Base-by-base conservation (phyloP, 768 basidiomycete genomes). In the Rhizopogon vesiculosus region DNA sequence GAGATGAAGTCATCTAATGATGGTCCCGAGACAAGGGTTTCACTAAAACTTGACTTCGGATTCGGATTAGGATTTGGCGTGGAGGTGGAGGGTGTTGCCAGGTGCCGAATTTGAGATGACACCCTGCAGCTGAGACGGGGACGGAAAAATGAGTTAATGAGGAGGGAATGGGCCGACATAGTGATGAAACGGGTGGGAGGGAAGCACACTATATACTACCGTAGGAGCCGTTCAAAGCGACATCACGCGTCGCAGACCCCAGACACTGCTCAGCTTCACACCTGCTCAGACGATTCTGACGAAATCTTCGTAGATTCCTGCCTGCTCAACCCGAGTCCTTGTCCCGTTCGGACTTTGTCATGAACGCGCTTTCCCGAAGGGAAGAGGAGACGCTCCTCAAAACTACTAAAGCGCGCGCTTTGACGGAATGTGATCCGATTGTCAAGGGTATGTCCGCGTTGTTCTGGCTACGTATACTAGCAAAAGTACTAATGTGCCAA, bases 321-420 rank as follows among this genome's bases (percentile, higher is more conserved):
- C 25, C 25, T 25, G 25, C 25, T 25, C 25, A 25, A 25, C 25
- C 25, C 25, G 25, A 25, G 4, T 33, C 9, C 31, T 13, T 38
- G 12, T 38, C 35, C 31, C 31, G 31, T 33, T 22, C 29, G 7
- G 16, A 33, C 25, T 16, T 44, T 35, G 31, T 31, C 39, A 93
- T 93, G 92, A 85, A 92, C 69, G 80, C 91, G 42, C 81, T 94
- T 33, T 94, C 92, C 39, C 81, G 91, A 54, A 80, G 92, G 48
- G 92, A 94, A 73, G 92, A 95, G 68, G 92, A 95, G 44, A 86
- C 85, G 7, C 79, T 95, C 41, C 70, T 88, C 40, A 93, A 94
- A 70, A 76, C 87, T 22, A 88, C 90, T 8, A 94, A 93, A 66
- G 82, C 85, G 15, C 76, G 78, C 55, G 92, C 93, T 12, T 69